Evolutionary conservation across 1,284 basidiomycete genomes (phyloP).

Genomic region (Tremellales sp.): DNA sequence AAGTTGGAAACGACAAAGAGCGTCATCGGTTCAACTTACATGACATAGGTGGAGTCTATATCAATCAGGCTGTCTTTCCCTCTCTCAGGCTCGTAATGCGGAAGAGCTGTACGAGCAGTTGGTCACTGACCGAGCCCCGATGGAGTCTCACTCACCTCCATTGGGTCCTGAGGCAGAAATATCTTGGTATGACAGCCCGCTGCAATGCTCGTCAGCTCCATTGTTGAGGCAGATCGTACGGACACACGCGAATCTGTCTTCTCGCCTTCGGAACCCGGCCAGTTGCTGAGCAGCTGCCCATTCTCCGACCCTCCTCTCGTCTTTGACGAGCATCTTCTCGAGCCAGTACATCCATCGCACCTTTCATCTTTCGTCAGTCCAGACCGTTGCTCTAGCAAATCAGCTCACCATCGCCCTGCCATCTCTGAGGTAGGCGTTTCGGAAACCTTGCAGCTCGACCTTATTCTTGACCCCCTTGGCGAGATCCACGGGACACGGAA

Average conservation of each 20-base stretch:
- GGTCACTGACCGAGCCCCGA: neutral
- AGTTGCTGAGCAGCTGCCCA: constrained; percentile 84
- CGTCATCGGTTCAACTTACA: constrained; percentile 54
- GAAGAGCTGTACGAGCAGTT: constrained; percentile 57
- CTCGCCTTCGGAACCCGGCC: constrained; percentile 69
- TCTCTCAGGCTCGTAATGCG: constrained; percentile 84
- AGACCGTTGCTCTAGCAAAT: neutral
- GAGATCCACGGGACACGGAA: constrained; percentile 58
- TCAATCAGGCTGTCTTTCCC: constrained; percentile 69
- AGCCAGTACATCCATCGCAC: constrained; percentile 84
- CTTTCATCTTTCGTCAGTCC: constrained; percentile 13
- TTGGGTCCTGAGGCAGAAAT: constrained; percentile 89
- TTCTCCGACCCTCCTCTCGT: constrained; percentile 75
- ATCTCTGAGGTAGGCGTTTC: constrained; percentile 81
- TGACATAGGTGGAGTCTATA: constrained; percentile 77
- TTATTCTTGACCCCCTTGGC: constrained; percentile 87
- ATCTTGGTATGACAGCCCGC: constrained; percentile 84
- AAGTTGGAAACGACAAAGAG: constrained; percentile 7
- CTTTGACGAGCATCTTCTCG: constrained; percentile 69
- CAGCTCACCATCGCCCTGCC: constrained; percentile 75
- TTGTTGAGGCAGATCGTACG: neutral
- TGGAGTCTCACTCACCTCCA: constrained; percentile 47
- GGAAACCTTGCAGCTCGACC: constrained; percentile 75
- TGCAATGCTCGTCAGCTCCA: constrained; percentile 13
- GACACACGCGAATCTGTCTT: constrained; percentile 64